Conservation (phyloP, 1,284 basidiomycete genomes). For the Melampsora americana region DNA sequence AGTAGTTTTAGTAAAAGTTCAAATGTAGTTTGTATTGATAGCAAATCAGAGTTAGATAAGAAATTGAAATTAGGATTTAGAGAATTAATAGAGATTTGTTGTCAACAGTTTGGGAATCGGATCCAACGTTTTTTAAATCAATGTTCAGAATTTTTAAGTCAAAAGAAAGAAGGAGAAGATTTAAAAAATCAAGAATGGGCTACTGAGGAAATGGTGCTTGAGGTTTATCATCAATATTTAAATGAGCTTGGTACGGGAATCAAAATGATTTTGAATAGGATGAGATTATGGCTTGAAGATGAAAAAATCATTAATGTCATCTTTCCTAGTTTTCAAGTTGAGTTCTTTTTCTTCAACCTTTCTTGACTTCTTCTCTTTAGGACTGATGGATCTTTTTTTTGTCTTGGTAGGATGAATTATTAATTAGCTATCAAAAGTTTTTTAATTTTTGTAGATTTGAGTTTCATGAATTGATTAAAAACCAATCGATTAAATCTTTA, state of each 20-base stretch:
- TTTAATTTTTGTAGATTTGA: constrained; percentile 32
- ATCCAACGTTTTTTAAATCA: constrained; percentile 11
- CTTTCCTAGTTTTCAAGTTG: constrained; percentile 33
- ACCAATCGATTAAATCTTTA: no score
- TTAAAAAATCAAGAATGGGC: constrained; percentile 39
- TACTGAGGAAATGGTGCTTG: background rate
- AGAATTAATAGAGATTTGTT: constrained; percentile 11
- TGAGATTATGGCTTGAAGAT: constrained; percentile 34
- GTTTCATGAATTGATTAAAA: constrained; percentile 4
- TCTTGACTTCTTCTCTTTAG: background rate
- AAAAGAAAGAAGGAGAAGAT: background rate
- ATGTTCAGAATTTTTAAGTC: constrained; percentile 17
- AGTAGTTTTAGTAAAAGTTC: background rate
- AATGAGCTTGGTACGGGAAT: background rate
- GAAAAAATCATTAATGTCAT: constrained; percentile 29
- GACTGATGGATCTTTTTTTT: no score
- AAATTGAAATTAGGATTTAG: constrained; percentile 18
- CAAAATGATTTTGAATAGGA: constrained; percentile 24
- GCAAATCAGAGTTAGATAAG: constrained; percentile 34
- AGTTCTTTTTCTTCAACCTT: background rate
- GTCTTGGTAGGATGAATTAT: constrained; percentile 19
- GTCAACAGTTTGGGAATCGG: background rate
- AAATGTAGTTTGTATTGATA: constrained; percentile 2
- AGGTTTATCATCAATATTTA: constrained; percentile 8
- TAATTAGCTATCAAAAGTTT: constrained; percentile 15